phyloP scores from a whole-genome alignment of 345 rosid genomes.

The Garcia nutans region DNA sequence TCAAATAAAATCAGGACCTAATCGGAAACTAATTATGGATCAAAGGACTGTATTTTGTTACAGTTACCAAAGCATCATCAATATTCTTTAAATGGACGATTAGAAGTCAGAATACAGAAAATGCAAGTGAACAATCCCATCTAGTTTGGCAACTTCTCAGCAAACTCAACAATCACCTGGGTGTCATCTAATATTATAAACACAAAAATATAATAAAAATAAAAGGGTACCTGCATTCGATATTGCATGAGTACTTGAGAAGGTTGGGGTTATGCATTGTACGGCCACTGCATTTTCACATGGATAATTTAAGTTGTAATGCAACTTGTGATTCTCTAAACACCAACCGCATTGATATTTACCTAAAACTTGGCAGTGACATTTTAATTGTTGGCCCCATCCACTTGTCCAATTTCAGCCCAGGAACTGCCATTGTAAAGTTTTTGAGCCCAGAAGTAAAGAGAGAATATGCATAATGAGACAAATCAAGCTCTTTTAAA shows the following conservation, averaged over 20 bases:
- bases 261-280: constrained; percentile 63
- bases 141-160: no score
- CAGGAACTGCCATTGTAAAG: constrained; percentile 37
- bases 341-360: background rate
- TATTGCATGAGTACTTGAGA: constrained; percentile 76
- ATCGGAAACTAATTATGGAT: no score
- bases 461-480: background rate
- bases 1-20: background rate
- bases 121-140: no score
- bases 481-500: background rate
- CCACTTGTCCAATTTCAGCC: constrained; percentile 42
- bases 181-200: no score
- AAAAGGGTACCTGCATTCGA: constrained; percentile 68
- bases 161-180: no score
- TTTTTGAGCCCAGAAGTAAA: constrained; percentile 19
- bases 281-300: constrained; percentile 61
- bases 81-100: no score
- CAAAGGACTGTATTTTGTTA: no score
- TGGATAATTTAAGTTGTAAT: background rate
- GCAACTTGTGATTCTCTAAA: background rate
- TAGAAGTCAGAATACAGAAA: no score
- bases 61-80: no score
- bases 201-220: background rate
- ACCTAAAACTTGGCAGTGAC: constrained; percentile 96
- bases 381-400: constrained; percentile 65